Evolutionary conservation across 768 basidiomycete genomes (phyloP).

Genomic region (Mycena crocata): DNA sequence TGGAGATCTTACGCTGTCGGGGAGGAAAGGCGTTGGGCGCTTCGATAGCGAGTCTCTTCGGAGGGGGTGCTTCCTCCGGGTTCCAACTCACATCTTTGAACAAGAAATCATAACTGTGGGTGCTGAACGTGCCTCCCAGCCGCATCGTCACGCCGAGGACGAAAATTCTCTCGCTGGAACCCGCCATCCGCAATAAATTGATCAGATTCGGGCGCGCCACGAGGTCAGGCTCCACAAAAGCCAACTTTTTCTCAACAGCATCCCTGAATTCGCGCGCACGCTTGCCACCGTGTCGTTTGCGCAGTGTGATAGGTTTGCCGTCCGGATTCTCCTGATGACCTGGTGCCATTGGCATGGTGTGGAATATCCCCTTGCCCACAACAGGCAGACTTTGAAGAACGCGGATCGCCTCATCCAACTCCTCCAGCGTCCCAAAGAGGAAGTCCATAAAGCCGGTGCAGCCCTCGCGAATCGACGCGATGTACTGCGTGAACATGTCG

Average conservation of each 20-base stretch:
- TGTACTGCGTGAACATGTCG: conserved; percentile 13
- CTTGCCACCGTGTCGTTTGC: conserved; percentile 7
- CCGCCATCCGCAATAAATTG: conserved; percentile 13
- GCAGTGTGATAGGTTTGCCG: conserved; percentile 2
- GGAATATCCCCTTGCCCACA: conserved; percentile 12
- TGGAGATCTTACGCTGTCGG: neutral
- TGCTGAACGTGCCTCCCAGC: conserved; percentile 9
- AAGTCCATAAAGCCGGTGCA: conserved; percentile 16
- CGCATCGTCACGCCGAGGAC: conserved; percentile 14
- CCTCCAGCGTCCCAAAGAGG: conserved; percentile 7
- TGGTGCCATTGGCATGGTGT: neutral
- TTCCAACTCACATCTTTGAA: conserved; percentile 14
- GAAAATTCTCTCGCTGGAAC: conserved; percentile 6
- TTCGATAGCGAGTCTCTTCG: conserved; percentile 12
- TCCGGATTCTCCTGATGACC: conserved; percentile 1
- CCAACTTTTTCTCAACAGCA: conserved; percentile 14
- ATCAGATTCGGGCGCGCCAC: conserved; percentile 22
- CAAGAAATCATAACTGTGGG: conserved; percentile 22
- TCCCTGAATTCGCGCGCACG: neutral
- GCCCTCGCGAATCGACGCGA: conserved; percentile 6
- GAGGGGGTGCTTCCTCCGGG: neutral
- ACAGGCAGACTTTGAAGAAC: conserved; percentile 8
- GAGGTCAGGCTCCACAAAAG: neutral
- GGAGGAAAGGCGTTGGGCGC: neutral
- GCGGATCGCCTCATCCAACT: conserved; percentile 17